Evolutionary conservation across 2,329 filamentous ascomycete genomes (phyloP).

Genomic region (Xylariaceae sp.): DNA sequence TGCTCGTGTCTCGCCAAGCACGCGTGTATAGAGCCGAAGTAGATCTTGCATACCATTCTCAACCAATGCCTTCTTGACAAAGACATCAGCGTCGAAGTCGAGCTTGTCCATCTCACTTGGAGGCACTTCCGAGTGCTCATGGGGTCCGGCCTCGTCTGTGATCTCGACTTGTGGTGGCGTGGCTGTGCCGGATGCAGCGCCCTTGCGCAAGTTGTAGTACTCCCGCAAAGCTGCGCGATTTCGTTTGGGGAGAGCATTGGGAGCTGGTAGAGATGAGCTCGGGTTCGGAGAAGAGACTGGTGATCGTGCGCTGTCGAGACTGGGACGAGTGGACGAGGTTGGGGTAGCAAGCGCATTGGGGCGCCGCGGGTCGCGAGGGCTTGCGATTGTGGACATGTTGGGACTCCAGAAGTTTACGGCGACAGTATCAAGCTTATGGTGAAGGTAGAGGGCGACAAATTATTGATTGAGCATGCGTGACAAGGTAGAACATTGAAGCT

Average conservation of each 20-base stretch:
- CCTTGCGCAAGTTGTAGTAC: conserved; percentile 80
- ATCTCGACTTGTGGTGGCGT: conserved; percentile 39
- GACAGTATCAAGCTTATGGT: background rate
- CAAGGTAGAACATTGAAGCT: too few relatives aligned
- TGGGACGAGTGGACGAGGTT: conserved; percentile 71
- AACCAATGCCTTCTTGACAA: conserved; percentile 59
- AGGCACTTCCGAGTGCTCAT: conserved; percentile 53
- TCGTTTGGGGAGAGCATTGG: conserved; percentile 40
- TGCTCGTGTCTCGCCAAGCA: conserved; percentile 78
- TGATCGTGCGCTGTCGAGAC: conserved; percentile 63
- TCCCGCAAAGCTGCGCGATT: conserved; percentile 87
- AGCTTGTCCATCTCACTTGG: conserved; percentile 69
- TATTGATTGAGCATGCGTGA: background rate
- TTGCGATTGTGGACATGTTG: conserved; percentile 62
- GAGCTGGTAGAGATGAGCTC: conserved; percentile 25
- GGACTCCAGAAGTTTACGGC: background rate
- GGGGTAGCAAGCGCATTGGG: conserved; percentile 56
- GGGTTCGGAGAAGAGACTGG: conserved; percentile 52
- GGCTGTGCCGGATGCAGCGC: conserved; percentile 30
- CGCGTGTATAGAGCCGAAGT: conserved; percentile 64
- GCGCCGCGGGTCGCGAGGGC: conserved; percentile 58
- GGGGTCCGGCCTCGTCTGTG: conserved; percentile 36
- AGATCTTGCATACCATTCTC: conserved; percentile 64
- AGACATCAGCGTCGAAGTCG: conserved; percentile 69
- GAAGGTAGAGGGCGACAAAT: background rate